A percentile compares a stretch with the other conserved stretches of the same genome.
Evolutionary conservation across 345 rosid genomes (phyloP).

Genomic region (Orychophragmus violaceus): DNA sequence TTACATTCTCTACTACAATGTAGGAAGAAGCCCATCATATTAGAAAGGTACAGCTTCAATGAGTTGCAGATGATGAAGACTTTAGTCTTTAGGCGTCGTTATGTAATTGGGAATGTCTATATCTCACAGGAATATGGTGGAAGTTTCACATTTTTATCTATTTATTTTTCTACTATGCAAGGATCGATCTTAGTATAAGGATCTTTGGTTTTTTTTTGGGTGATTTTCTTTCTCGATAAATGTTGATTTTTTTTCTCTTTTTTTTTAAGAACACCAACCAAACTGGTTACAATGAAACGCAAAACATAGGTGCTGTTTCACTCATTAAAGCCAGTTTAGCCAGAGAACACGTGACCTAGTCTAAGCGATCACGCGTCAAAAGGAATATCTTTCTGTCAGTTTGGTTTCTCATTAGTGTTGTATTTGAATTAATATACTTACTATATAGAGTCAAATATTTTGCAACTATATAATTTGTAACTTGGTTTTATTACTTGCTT

Average conservation of each 20-base stretch:
- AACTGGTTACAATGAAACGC: neutral
- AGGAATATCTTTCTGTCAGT: neutral
- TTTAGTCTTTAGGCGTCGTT: no score
- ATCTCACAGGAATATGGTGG: no score
- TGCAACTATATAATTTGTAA: neutral
- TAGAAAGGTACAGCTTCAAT: no score
- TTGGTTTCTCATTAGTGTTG: neutral
- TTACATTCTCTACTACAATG: no score
- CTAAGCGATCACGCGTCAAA: neutral
- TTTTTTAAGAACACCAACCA: neutral
- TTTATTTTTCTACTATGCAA: no score
- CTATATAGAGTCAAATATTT: neutral
- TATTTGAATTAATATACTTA: no score
- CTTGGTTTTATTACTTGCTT: conserved; percentile 2
- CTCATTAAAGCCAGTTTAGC: neutral
- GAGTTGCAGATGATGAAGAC: no score
- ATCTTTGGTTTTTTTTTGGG: no score
- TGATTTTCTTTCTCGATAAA: neutral
- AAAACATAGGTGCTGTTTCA: neutral
- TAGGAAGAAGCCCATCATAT: no score
- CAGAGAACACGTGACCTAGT: neutral
- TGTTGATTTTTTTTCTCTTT: neutral
- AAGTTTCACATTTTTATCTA: no score
- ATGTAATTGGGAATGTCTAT: no score
- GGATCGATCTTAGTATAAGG: no score